phyloP scores from a whole-genome alignment of 352 stramenopile genomes.

The Globisporangium rhizosaccharum region DNA sequence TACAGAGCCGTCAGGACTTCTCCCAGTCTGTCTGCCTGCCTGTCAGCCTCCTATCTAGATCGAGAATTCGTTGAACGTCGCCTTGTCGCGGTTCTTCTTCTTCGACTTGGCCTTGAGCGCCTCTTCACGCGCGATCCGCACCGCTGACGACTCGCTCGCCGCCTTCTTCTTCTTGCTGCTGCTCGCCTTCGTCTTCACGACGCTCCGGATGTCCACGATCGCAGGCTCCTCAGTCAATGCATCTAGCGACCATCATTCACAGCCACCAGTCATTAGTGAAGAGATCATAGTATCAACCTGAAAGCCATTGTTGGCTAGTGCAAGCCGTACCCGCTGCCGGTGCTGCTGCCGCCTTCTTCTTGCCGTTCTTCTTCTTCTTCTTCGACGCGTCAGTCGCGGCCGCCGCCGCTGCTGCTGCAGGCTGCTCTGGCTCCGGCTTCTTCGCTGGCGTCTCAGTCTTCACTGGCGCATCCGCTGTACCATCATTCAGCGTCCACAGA shows the following conservation, averaged over 20 bases:
- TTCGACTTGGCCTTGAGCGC: slow-evolving; percentile 64
- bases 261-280: neutral
- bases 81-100: slow-evolving; percentile 74
- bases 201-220: slow-evolving; percentile 68
- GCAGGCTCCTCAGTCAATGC: slow-evolving; percentile 19
- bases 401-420: slow-evolving; percentile 21
- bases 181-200: slow-evolving; percentile 59
- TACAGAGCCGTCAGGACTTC: neutral
- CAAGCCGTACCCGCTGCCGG: slow-evolving; percentile 8
- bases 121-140: slow-evolving; percentile 67
- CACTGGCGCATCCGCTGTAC: slow-evolving; percentile 7
- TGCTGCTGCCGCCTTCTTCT: slow-evolving; percentile 33
- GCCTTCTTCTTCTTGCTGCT: slow-evolving; percentile 54
- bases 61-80: slow-evolving; percentile 79
- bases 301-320: neutral
- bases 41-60: slow-evolving; percentile 26
- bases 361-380: slow-evolving; percentile 63
- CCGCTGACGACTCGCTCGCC: slow-evolving; percentile 41
- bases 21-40: neutral
- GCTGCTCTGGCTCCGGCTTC: slow-evolving; percentile 29
- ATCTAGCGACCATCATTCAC: neutral
- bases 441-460: slow-evolving; percentile 40
- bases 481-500: neutral
- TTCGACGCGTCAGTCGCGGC: slow-evolving; percentile 28
- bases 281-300: too few relatives aligned